Evolutionary conservation across 306 rosid species (phyloP), one percentile per base, ranked within the genome.

Genomic region (Sechiopsis laciniata): DNA sequence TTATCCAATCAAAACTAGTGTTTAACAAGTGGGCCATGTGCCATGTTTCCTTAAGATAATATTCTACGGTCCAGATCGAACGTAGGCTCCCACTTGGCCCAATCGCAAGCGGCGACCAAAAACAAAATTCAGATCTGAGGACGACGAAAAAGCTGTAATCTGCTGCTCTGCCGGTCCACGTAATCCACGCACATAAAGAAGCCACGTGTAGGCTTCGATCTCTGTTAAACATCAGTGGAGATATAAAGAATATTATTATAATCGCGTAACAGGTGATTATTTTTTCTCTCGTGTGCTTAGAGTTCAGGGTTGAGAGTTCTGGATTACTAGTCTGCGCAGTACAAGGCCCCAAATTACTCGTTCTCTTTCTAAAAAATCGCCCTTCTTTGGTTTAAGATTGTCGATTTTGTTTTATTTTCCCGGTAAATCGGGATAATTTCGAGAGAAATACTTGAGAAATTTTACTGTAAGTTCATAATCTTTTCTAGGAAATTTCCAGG

Each of bases 31-130:
- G 73, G 73, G 73, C 55, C 72, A 67, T 20, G 56, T 17, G 71
- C 42, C 55, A 12, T 46, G 16, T 67, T 2, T 67, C 73, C 58
- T 50, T 1, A 40, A 20, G 5, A 17, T 19, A 22, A 48, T 7
- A 48, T 48, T 46, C 58, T 7, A 68, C 73, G 73, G 73, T 24
- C 14, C 56, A 21, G 73, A 68, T 68, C 17, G 56, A 40, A 8
- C 37, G 22, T 48, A 24, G 17, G 19, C 22, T 68, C 42, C 15
- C 24, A 24, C 60, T 26, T 70, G 42, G 48, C 45, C 74, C 74
- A 70, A 70, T 70, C 74, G 56, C 45, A 24, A 26, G 46, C 74
- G 74, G 56, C 74, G 74, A 70, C 48, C 74, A 70, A 70, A 70
- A 70, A 4, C 12, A 22, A 16, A 16, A 51, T 51, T 70, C 74